phyloP scores from a whole-genome alignment of 2,329 filamentous ascomycete species.

The Verticillium alfalfae region DNA sequence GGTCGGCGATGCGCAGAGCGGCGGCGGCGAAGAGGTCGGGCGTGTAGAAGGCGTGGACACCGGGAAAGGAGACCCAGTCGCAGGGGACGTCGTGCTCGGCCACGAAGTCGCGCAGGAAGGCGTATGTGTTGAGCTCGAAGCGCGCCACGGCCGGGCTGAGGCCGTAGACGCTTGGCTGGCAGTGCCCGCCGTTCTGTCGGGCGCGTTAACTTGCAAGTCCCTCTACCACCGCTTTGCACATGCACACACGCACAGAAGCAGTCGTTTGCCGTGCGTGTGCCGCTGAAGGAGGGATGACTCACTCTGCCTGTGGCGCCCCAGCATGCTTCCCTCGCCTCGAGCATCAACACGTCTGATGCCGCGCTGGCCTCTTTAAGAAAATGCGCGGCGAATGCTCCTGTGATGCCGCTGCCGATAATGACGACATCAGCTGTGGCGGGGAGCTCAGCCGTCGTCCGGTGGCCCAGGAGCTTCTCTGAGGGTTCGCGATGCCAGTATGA shows the following conservation, averaged over 20 bases:
- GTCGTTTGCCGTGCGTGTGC: too few species aligned
- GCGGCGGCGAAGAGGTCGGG: constrained; percentile 48
- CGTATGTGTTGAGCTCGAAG: constrained; percentile 69
- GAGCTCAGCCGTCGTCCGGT: constrained; percentile 59
- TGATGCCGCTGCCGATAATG: constrained; percentile 71
- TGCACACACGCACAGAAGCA: too few species aligned
- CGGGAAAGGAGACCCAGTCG: constrained; percentile 60
- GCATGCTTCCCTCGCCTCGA: constrained; percentile 75
- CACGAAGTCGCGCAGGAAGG: constrained; percentile 53
- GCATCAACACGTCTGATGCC: constrained; percentile 56
- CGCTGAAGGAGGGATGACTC: constrained; percentile 23
- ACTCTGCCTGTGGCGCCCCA: constrained; percentile 80
- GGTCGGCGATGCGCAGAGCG: constrained; percentile 39
- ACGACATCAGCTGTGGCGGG: constrained; percentile 62
- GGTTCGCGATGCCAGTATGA: constrained; percentile 74
- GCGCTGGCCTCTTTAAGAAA: constrained; percentile 44
- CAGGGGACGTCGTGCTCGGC: constrained; percentile 55
- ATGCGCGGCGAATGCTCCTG: constrained; percentile 65
- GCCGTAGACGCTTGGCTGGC: constrained; percentile 65
- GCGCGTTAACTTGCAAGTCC: too few species aligned
- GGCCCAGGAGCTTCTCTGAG: constrained; percentile 57
- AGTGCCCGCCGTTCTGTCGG: constrained; percentile 62
- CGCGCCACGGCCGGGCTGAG: constrained; percentile 53
- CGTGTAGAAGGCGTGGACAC: constrained; percentile 60
- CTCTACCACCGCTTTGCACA: too few species aligned